Evolutionary conservation across 495 filamentous ascomycete species (phyloP).

Genomic region (Sporormia fimetaria): DNA sequence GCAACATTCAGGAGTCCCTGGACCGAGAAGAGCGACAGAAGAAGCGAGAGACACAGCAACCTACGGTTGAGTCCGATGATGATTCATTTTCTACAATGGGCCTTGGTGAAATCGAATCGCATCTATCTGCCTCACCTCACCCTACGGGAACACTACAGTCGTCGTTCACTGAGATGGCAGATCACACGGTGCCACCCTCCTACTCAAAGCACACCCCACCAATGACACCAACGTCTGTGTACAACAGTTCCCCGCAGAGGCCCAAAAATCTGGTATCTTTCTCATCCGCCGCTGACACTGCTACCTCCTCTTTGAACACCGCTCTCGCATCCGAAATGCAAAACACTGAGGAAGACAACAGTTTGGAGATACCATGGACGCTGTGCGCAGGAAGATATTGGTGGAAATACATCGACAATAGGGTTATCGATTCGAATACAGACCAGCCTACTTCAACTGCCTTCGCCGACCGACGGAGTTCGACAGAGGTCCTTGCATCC

Average conservation of each 20-base stretch:
- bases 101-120: not conserved
- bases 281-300: too few species aligned
- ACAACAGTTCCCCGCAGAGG: too few species aligned
- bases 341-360: slow-evolving; percentile 11
- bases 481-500: slow-evolving; percentile 19
- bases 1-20: slow-evolving; percentile 6
- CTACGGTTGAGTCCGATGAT: slow-evolving; percentile 20
- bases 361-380: slow-evolving; percentile 20
- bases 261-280: too few species aligned
- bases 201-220: too few species aligned
- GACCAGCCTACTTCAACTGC: not conserved
- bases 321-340: slow-evolving; percentile 14
- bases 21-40: slow-evolving; percentile 6
- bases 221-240: too few species aligned
- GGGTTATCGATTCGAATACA: slow-evolving; percentile 10
- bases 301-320: slow-evolving; percentile 5
- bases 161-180: too few species aligned
- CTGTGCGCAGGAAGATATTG: slow-evolving; percentile 9
- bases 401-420: slow-evolving; percentile 21
- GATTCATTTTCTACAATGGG: slow-evolving; percentile 7
- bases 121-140: slow-evolving; percentile 13
- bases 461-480: slow-evolving; percentile 11
- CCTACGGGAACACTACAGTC: too few species aligned
- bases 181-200: too few species aligned
- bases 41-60: slow-evolving; percentile 19